Base-by-base conservation (phyloP, 73 alveolate genomes). In the Paramecium sexaurelia region DNA sequence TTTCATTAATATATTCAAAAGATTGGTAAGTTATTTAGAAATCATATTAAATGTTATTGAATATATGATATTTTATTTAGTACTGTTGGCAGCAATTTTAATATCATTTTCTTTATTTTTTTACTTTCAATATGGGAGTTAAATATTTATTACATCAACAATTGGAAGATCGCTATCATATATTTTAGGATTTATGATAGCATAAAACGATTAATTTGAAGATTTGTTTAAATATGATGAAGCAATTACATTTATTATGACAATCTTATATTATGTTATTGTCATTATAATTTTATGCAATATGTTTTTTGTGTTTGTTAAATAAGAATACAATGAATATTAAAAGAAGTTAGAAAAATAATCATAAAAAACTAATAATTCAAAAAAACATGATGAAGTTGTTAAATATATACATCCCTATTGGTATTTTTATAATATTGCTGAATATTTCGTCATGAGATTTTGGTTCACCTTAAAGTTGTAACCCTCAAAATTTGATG, bases 281-380 rank as follows among this genome's bases (percentile, higher is more conserved):
- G 90, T 78, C 13, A 40, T 43, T 78, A 78, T 78, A 8, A 78
- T 78, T 4, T 33, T 78, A 9, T 45, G 43, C 3, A 78, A 78
- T 45, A 40, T 78, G 71, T 78, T 78, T 45, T 78, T 78, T 20
- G 90, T 78, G 7, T 78, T 78, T 78, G 90, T 78, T 17, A 78
- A 78, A 40, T 43, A 20, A 15, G 90, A 41, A 45, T 78, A 78
- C 19, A 78, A 78, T 78, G 68, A 78, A 17, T 78, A 40, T 78
- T 78, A 78, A 17, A 45, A 40, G 29, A 37, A 78, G 7, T 17
- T 43, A 40, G 90, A 78, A 26, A 43, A 43, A 40, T 11, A 41
- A 43, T 17, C 32, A 8, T 36, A 45, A 37, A 41, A 40, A 22
- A 78, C 22, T 20, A 43, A 33, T 13, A 41, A 20, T 24, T 78